Conservation (phyloP, 2,329 filamentous ascomycete genomes). For the Amauroascus niger region DNA sequence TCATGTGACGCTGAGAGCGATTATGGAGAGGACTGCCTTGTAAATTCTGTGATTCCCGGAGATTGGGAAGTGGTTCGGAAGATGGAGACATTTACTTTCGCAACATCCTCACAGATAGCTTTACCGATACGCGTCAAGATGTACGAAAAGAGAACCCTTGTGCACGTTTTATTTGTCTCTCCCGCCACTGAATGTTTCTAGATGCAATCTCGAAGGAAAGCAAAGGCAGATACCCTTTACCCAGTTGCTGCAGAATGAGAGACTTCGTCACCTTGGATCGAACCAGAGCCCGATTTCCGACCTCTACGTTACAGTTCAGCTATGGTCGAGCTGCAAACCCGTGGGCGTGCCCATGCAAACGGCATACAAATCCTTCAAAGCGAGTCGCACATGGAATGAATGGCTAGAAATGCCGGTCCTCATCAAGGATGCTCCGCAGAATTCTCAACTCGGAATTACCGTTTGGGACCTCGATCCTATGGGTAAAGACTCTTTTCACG, state of each 20-base stretch:
- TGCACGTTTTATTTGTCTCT: background rate
- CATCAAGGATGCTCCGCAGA: conserved; percentile 70
- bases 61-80: conserved; percentile 11
- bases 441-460: conserved; percentile 80
- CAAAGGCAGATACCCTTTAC: conserved; percentile 67
- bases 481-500: conserved; percentile 57
- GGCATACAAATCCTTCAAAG: conserved; percentile 81
- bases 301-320: conserved; percentile 82
- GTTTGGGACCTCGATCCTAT: conserved; percentile 87
- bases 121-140: conserved; percentile 58
- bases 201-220: conserved; percentile 66
- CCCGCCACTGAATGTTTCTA: conserved; percentile 28
- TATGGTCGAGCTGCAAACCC: conserved; percentile 94
- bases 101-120: conserved; percentile 73
- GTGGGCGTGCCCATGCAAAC: conserved; percentile 87
- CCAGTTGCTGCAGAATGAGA: conserved; percentile 64
- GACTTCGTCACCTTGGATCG: conserved; percentile 78
- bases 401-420: conserved; percentile 83
- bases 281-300: conserved; percentile 76
- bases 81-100: conserved; percentile 97
- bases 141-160: conserved; percentile 37
- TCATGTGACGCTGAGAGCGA: background rate
- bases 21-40: conserved; percentile 4
- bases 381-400: conserved; percentile 71
- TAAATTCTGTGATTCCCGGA: background rate